Percentiles rank a stretch among this genome's conserved stretches.
Conservation (phyloP, 805 yeast species). For the Schwanniomyces polymorphus region DNA sequence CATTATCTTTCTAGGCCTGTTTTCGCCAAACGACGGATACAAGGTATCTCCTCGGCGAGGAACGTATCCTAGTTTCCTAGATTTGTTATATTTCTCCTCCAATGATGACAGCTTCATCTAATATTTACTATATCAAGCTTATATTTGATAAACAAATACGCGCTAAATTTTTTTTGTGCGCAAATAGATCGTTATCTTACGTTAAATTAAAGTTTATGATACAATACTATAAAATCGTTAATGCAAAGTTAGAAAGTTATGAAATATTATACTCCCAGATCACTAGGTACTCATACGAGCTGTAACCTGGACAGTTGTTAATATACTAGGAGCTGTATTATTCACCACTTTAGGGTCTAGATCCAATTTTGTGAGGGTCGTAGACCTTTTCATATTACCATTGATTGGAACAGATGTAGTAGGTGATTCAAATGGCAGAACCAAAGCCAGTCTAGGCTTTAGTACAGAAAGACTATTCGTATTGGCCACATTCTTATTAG, state of each 20-base stretch:
- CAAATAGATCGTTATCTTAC: neutral
- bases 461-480: neutral
- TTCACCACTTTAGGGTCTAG: constrained; percentile 22
- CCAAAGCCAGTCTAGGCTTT: constrained; percentile 4
- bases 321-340: constrained; percentile 35
- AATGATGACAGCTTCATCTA: constrained; percentile 5
- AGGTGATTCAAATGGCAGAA: constrained; percentile 11
- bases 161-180: constrained; percentile 1
- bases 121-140: neutral
- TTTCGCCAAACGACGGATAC: neutral
- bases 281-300: constrained; percentile 35
- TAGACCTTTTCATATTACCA: constrained; percentile 26
- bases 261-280: neutral
- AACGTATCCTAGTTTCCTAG: constrained; percentile 4
- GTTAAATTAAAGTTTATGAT: neutral
- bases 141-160: constrained; percentile 17
- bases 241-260: neutral
- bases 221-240: neutral
- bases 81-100: constrained; percentile 7
- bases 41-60: constrained; percentile 1
- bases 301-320: constrained; percentile 44
- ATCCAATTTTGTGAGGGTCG: constrained; percentile 31
- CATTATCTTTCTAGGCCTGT: neutral
- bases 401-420: constrained; percentile 5
- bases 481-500: constrained; percentile 17